These are phyloP conservation scores for Hypoxylon sp. DNA, from an alignment of 2,329 filamentous ascomycete genomes.

Conservation along the genomic window DNA sequence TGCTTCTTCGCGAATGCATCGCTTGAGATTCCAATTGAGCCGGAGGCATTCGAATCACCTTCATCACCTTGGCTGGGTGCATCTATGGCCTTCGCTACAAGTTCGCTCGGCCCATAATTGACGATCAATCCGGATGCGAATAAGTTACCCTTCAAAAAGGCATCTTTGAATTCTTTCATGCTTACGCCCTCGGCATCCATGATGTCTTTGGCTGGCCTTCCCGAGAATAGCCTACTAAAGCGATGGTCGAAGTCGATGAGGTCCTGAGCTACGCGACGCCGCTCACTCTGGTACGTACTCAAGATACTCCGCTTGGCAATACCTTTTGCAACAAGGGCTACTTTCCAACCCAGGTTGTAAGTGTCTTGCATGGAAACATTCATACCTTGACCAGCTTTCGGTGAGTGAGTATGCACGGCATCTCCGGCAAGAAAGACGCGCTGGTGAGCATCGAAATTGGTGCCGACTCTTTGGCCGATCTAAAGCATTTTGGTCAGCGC, in stretches of 20 bases:
- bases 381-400: conserved; percentile 80
- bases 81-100: conserved; percentile 68
- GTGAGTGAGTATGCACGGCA: conserved; percentile 70
- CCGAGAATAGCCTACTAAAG: conserved; percentile 69
- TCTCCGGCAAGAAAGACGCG: conserved; percentile 80
- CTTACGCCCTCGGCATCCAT: conserved; percentile 71
- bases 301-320: conserved; percentile 61
- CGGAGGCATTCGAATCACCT: conserved; percentile 54
- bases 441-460: conserved; percentile 67
- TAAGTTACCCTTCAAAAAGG: conserved; percentile 71
- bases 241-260: conserved; percentile 75
- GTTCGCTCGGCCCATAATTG: conserved; percentile 69
- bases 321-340: conserved; percentile 63
- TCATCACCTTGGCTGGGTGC: conserved; percentile 62
- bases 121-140: conserved; percentile 71
- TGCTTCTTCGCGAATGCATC: conserved; percentile 52
- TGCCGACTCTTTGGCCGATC: conserved; percentile 75
- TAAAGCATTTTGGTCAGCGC: conserved; percentile 59
- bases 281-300: conserved; percentile 65
- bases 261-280: conserved; percentile 73
- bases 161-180: conserved; percentile 74
- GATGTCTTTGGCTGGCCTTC: conserved; percentile 43
- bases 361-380: conserved; percentile 79
- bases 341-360: conserved; percentile 71
- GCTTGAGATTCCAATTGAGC: conserved; percentile 17